Conservation (phyloP, 768 basidiomycete species). For the Mycena metata region DNA sequence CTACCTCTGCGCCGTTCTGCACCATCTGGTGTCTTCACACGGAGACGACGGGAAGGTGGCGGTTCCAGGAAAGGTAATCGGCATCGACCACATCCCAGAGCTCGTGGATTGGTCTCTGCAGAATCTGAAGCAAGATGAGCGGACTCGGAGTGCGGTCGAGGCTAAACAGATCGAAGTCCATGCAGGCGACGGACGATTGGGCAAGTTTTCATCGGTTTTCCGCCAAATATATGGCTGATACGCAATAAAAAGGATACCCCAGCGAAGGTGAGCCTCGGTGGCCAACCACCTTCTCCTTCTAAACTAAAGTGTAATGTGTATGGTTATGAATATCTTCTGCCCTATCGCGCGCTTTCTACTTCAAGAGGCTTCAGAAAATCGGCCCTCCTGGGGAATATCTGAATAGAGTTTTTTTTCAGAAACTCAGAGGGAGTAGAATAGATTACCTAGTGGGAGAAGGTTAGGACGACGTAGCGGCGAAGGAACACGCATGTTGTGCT, state of each 20-base stretch:
- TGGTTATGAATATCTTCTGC: too few species aligned
- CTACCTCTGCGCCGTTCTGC: constrained; percentile 86
- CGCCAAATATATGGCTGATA: constrained; percentile 7
- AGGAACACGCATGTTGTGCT: too few species aligned
- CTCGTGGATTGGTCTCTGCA: constrained; percentile 77
- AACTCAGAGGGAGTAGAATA: too few species aligned
- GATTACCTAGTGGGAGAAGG: too few species aligned
- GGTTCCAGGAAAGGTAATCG: constrained; percentile 73
- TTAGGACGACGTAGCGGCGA: too few species aligned
- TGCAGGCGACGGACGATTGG: constrained; percentile 85
- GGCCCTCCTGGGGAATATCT: too few species aligned
- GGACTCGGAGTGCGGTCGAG: constrained; percentile 63
- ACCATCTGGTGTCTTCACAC: constrained; percentile 63
- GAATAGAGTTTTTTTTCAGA: too few species aligned
- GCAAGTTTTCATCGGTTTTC: constrained; percentile 44
- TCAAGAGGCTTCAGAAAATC: too few species aligned
- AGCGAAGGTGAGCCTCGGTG: constrained; percentile 45
- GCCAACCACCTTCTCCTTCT: not conserved
- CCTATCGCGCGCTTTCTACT: too few species aligned
- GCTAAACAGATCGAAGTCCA: constrained; percentile 72
- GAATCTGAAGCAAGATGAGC: constrained; percentile 79
- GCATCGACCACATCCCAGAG: constrained; percentile 91
- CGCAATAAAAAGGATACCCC: constrained; percentile 49
- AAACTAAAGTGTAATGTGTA: too few species aligned
- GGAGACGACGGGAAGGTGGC: constrained; percentile 36